Base-by-base conservation (phyloP, 345 rosid genomes). In the Bretschneidera sinensis region DNA sequence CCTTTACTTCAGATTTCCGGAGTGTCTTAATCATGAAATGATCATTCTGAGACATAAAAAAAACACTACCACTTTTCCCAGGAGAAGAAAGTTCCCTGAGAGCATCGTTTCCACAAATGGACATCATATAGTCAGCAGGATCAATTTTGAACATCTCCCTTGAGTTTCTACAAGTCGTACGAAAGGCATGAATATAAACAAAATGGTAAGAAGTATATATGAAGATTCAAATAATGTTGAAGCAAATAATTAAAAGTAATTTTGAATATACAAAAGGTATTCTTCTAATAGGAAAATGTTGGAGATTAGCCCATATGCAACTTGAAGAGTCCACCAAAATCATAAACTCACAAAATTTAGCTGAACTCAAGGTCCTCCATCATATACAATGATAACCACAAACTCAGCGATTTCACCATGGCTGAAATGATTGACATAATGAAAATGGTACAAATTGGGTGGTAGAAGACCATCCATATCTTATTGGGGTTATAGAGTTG, bases 141-240 rank as follows among this genome's bases (percentile, higher is more conserved):
- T 94, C 96, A 57, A 94, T 90, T 79, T 94, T 94, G 86, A 94
- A 94, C 97, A 94, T 84, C 78, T 94, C 96, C 78, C 99, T 81
- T 66, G 90, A 67, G 77, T 94, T 87, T 88, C 97, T 94, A 62
- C 51, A 76, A 72, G 45, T 15, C 66, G 54, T 54, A 61, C 43
- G 50, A 66, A 68, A 17, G 20, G 35, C 25, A 39, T 48, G 28
- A n/a, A 39, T 43, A 23, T 59, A 54, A 65, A 23, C 49, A 9
- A 39, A 1, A 14, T 9, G 11, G 45, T 4, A 39, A 39, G 45
- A 39, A 39, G 45, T 39, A 39, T 13, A 39, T 5, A 39, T 39
- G 11, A 39, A 7, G 45, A 39, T 39, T 13, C 11, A 39, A 4
- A 39, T 39, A 14, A 39, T 39, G 45, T 39, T 13, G 10, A 39